Conservation (phyloP, 163 green algal species). For the Coccomyxa subellipsoidea region DNA sequence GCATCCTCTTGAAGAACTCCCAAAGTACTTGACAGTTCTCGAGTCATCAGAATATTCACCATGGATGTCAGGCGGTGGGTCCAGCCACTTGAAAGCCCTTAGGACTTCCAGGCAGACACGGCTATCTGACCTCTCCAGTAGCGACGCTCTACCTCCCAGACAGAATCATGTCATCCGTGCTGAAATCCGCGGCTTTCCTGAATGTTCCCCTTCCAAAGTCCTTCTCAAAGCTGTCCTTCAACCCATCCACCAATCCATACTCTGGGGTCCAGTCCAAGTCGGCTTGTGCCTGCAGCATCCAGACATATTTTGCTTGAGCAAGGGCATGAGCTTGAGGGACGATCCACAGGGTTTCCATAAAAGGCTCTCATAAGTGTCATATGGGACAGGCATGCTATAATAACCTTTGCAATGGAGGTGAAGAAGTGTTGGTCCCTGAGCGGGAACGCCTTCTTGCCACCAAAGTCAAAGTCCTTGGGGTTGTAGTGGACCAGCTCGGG, state of each 20-base stretch:
- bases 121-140: too few species aligned
- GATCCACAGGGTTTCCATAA: too few species aligned
- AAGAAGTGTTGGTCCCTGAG: constrained; percentile 98
- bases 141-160: constrained; percentile 45
- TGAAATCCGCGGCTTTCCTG: constrained; percentile 90
- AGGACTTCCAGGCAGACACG: too few species aligned
- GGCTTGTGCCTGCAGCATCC: constrained; percentile 39
- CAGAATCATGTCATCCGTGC: constrained; percentile 86
- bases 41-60: too few species aligned
- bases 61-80: too few species aligned
- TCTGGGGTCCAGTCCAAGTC: constrained; percentile 88
- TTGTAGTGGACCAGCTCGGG: constrained; percentile 94
- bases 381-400: too few species aligned
- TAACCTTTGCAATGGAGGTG: constrained; percentile 91
- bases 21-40: too few species aligned
- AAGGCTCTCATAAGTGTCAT: too few species aligned
- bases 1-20: too few species aligned
- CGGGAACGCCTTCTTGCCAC: constrained; percentile 83
- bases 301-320: too few species aligned
- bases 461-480: constrained; percentile 90
- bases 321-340: too few species aligned
- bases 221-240: constrained; percentile 87
- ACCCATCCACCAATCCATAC: constrained; percentile 84
- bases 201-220: constrained; percentile 91
- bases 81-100: too few species aligned